Evolutionary conservation across 352 stramenopile species (phyloP).

Genomic region (Phytophthora foliorum): DNA sequence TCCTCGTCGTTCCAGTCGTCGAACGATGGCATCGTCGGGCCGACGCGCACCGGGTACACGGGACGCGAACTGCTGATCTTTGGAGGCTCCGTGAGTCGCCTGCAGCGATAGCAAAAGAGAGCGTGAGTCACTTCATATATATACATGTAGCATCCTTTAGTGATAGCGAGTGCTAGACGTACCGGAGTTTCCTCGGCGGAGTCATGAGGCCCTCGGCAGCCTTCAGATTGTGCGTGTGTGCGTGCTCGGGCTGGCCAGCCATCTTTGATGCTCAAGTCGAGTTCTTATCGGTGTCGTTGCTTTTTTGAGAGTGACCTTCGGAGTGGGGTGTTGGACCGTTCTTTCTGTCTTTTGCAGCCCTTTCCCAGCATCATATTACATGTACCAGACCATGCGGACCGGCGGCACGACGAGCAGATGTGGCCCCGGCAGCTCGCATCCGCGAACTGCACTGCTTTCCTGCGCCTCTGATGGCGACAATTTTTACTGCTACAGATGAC

Average conservation of each 20-base stretch:
- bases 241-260: slow-evolving; percentile 21
- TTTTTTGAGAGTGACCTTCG: slow-evolving; percentile 40
- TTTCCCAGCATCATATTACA: slow-evolving; percentile 24
- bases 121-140: slow-evolving; percentile 29
- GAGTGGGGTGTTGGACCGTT: slow-evolving; percentile 1
- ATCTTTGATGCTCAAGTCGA: slow-evolving; percentile 20
- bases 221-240: slow-evolving; percentile 5
- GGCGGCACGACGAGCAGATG: slow-evolving; percentile 12
- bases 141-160: neutral
- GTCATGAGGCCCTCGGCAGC: slow-evolving; percentile 15
- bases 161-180: neutral
- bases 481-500: slow-evolving; percentile 17
- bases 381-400: slow-evolving; percentile 19
- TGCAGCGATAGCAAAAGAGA: slow-evolving; percentile 10
- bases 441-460: slow-evolving; percentile 36
- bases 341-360: slow-evolving; percentile 26
- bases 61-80: slow-evolving; percentile 32
- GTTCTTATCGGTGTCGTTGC: slow-evolving; percentile 28
- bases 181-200: slow-evolving; percentile 29
- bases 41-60: slow-evolving; percentile 31
- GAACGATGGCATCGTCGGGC: slow-evolving; percentile 29
- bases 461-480: slow-evolving; percentile 19
- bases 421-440: slow-evolving; percentile 26
- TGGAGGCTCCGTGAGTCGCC: slow-evolving; percentile 27
- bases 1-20: slow-evolving; percentile 32